Evolutionary conservation across 2,329 filamentous ascomycete species (phyloP), one percentile per base, ranked within the genome.

Genomic region (Aureobasidium sp.): DNA sequence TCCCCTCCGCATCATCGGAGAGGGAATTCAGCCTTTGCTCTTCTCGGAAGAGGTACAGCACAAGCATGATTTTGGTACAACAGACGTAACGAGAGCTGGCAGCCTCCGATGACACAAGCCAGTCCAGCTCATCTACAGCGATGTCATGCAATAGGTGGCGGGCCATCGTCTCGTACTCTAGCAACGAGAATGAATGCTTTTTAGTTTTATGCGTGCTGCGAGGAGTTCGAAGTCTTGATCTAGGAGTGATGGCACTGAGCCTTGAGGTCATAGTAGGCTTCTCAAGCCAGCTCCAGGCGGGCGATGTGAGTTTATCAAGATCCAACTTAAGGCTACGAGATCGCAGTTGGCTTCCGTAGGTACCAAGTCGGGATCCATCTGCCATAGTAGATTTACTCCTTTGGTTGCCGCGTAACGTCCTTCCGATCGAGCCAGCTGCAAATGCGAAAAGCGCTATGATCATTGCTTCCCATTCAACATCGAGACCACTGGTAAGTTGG

Each of bases 11-110:
- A n/a, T 45, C 36, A 44, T 58, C 55, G 25, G 53, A 39, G 17
- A 73, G 62, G 17, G 53, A 63, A n/a, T 90, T 85, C 1, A 99
- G 82, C 71, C 96, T 97, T 65, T 89, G 82, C 72, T 99, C 94
- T 72, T 99, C 93, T 0, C 89, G 82, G n/a, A 96, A 78, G 3
- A 97, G 79, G 75, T 99, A 94, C 14, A 99, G 78, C 0, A 84
- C 88, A 42, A 87, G 78, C 66, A 95, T 71, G 8, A 74, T 58
- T 41, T 68, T 69, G 34, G 51, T 52, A 22, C 62, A 60, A 41
- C 34, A 57, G 0, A 36, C 34, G 65, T 61, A 39, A 64, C 69
- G 62, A 85, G 82, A 55, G 80, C 79, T 62, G 84, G 83, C 57
- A 77, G 76, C 41, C 82, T 77, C 61, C 79, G 44, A 27, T 20